Evolutionary conservation across 805 yeast genomes (phyloP).

Genomic region (Yamadazyma philogaea): DNA sequence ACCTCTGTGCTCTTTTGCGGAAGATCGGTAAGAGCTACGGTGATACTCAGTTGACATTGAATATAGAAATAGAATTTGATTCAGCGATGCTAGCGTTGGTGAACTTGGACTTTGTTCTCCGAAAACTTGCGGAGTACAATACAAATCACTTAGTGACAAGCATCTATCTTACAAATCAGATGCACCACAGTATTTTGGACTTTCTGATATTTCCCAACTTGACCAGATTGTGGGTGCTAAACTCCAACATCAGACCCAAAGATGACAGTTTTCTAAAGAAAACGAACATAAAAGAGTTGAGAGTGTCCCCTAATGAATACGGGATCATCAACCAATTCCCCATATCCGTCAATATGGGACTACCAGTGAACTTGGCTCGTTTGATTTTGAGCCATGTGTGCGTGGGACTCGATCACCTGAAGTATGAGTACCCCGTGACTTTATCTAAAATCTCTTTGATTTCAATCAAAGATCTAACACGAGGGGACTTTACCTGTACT

Average conservation of each 20-base stretch:
- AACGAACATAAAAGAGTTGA: constrained; percentile 5
- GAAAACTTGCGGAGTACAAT: not conserved
- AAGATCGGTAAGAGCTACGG: not conserved
- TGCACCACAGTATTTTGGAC: not conserved
- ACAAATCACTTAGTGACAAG: constrained; percentile 1
- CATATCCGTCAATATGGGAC: not conserved
- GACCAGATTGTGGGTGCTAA: constrained; percentile 17
- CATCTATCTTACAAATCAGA: constrained; percentile 14
- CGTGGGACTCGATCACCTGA: not conserved
- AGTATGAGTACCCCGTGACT: constrained; percentile 3
- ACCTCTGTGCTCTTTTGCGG: constrained; percentile 8
- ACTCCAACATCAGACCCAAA: constrained; percentile 11
- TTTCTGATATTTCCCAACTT: constrained; percentile 14
- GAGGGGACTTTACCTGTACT: constrained; percentile 6
- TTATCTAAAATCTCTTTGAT: constrained; percentile 6
- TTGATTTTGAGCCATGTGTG: constrained; percentile 15
- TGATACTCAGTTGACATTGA: constrained; percentile 9
- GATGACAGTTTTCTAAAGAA: not conserved
- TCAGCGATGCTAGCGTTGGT: constrained; percentile 15
- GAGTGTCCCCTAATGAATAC: constrained; percentile 16
- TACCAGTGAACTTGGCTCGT: constrained; percentile 13
- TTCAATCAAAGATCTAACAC: constrained; percentile 9
- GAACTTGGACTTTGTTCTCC: constrained; percentile 6
- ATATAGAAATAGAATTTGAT: constrained; percentile 22
- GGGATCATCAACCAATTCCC: constrained; percentile 10